Evolutionary conservation across 495 filamentous ascomycete genomes (phyloP), one percentile per base, ranked within the genome.

Genomic region (Lasiosphaeria miniovina): DNA sequence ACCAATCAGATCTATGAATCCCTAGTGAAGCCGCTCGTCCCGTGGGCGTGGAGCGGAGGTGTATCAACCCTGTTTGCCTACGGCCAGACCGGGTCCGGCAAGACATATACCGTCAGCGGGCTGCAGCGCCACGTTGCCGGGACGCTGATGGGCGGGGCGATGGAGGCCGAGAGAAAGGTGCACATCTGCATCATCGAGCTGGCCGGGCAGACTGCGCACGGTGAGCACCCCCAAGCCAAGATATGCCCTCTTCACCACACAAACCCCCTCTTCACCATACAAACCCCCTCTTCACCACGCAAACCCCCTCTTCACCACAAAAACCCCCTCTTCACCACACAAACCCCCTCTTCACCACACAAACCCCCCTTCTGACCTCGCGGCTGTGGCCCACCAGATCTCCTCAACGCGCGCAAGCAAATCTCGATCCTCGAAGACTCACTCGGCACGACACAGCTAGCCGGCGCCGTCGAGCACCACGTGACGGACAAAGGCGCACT

Each of bases 61-160:
- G 38, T 70, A 32, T 58, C 45, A 17, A 70, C 76, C 0, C 53
- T 80, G 7, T 76, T 81, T 36, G 74, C 74, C 17, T 80, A 81
- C 52, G 78, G 78, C 0, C 77, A 80, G 50, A 80, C 78, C 1
- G 77, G 76, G 0, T 79, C 77, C 1, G 78, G 80, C 24, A 81
- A 82, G 60, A 78, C 76, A 0, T 72, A 68, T 54, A 80, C 77
- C 6, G 71, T 80, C 36, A 65, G 60, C n/a, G 59, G 59, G 2
- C 58, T 70, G 2, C 57, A 68, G 34, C 51, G 55, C 4, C 60
- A 57, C n/a, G 63, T 70, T 2, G 65, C 63, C n/a, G 63, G 61
- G 15, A 52, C 59, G 0, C 31, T 70, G 46, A 69, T 65, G 60
- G 50, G 58, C 7, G 43, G 43, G 12, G 52, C 55, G 3, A 41